Evolutionary conservation across 2,329 filamentous ascomycete genomes (phyloP), one percentile per base, ranked within the genome.

Genomic region (Colletotrichum neosansevieriae): DNA sequence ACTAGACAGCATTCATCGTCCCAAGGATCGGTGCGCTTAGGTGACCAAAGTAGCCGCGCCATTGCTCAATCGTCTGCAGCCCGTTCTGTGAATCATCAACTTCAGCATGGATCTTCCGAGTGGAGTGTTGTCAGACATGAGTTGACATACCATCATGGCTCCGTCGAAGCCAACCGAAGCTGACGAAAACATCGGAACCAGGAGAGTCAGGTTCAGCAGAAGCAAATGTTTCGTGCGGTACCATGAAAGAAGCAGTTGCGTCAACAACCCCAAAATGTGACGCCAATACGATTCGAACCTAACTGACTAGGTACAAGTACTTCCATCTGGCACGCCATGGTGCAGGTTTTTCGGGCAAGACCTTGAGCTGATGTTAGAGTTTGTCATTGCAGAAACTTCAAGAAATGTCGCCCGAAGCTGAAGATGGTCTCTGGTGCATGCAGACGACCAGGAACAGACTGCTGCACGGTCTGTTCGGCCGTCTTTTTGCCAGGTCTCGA

Each of bases 131-230:
- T 13, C 21, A 13, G 42, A 32, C 21, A 13, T 24, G 24, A 38
- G 6, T 11, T 38, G 9, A 38, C 34, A 38, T 38, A 38, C 34
- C 49, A 59, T 63, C 65, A 47, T 61, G 58, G 58, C 47, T 10
- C 58, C 58, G 58, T 84, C 82, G 47, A 82, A 85, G 3, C 83
- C 83, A 40, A 78, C 78, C 2, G 80, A 78, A 0, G 79, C 76
- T 0, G 81, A 81, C 0, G 81, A 83, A 0, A 84, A 68, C 3
- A 83, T 73, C 1, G 82, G 82, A 2, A 84, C 71, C 4, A 84
- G 59, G 0, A 85, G 76, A 13, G 83, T 73, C 9, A 84, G 71
- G 61, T 85, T 84, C 7, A 85, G 77, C 36, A 77, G 72, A 6
- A 84, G 71, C 1, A 85, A 73, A 74, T 84, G 81, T 0, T 77